phyloP scores from a whole-genome alignment of 2,329 filamentous ascomycete species.

The Cladosporium austrohemisphaericum region DNA sequence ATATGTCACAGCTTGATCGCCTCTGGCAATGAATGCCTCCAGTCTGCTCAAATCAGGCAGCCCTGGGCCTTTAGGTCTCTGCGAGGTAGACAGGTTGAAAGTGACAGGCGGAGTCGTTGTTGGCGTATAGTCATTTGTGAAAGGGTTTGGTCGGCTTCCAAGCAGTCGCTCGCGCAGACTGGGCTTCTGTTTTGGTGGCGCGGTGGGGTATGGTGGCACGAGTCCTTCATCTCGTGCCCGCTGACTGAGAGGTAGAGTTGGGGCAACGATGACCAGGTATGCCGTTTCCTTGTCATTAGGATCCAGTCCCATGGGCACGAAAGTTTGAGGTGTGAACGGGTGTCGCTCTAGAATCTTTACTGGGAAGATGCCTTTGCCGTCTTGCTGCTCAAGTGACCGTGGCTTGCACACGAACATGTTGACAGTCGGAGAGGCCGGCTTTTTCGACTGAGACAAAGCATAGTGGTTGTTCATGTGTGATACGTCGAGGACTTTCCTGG shows the following conservation, averaged over 20 bases:
- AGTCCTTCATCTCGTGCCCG: constrained; percentile 9
- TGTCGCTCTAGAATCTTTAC: constrained; percentile 81
- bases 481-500: constrained; percentile 79
- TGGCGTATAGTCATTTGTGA: constrained; percentile 50
- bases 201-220: constrained; percentile 44
- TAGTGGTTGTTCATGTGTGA: constrained; percentile 72
- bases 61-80: constrained; percentile 45
- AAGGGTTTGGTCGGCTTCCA: constrained; percentile 39
- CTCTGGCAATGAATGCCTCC: constrained; percentile 73
- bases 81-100: constrained; percentile 17
- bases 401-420: constrained; percentile 88
- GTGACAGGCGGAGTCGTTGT: constrained; percentile 24
- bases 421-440: constrained; percentile 60
- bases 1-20: constrained; percentile 84
- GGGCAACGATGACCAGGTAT: constrained; percentile 87
- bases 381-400: constrained; percentile 46
- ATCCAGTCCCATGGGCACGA: constrained; percentile 67
- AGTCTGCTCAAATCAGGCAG: constrained; percentile 69
- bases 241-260: constrained; percentile 55
- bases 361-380: constrained; percentile 49
- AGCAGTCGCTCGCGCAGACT: constrained; percentile 40
- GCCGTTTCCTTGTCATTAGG: constrained; percentile 44
- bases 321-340: constrained; percentile 91
- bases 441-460: constrained; percentile 57
- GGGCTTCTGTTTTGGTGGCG: constrained; percentile 23